Base-by-base conservation (phyloP, 495 filamentous ascomycete species). In the Penicillium robsamsonii region DNA sequence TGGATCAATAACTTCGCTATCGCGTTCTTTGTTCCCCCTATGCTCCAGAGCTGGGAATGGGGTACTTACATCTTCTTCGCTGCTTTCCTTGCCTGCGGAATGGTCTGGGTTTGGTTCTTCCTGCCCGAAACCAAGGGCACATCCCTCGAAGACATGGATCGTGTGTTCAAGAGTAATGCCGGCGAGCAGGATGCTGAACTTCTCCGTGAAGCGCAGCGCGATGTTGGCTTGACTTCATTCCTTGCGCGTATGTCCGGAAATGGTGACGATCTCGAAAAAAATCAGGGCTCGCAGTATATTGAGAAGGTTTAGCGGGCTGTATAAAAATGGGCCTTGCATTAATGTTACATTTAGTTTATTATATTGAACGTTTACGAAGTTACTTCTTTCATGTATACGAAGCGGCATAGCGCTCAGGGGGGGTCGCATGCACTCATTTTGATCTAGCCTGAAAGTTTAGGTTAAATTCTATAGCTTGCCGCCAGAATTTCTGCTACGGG, bases 91-190 rank as follows among this genome's bases (percentile, higher is more conserved):
- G 46, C 63, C 20, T 64, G 68, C 10, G 69, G 75, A 11, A 72
- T 73, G 22, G 53, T 69, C 5, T 79, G 75, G 63, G 71, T 78
- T n/a, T 80, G 67, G 56, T 69, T 76, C 62, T 77, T 77, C 60
- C 64, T 80, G 8, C 76, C 75, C 15, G 78, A 81, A 60, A 89
- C 87, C 4, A 84, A 81, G 55, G 77, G 81, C 33, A 85, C 88
- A 64, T 82, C 79, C 2, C 78, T 89, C 15, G 87, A 91, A 69
- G 87, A 89, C 67, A 79, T 89, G 63, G 74, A 77, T 59, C 71
- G 72, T 2, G 74, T 80, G 0, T 80, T 80, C 57, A 62, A 57
- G 5, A 76, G 72, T 44, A 63, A 70, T 9, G 70, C 68, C 35
- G 72, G 71, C 3, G 66, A 68, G 41, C 60, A 62, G 24, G 75